Conservation (phyloP, 805 yeast genomes). For the Candida coquimbonensis region DNA sequence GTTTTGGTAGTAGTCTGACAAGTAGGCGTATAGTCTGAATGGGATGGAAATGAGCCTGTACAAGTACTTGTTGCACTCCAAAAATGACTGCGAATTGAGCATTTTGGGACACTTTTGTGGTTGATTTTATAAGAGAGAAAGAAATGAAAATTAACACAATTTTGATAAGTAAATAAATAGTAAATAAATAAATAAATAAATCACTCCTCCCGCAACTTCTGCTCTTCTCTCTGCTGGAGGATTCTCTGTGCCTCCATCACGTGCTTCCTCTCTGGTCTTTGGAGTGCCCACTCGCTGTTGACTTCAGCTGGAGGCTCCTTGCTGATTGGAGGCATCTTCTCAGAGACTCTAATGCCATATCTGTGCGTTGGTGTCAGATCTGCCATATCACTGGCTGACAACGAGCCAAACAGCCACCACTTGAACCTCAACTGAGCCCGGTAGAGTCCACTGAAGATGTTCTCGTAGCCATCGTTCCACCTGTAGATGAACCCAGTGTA, state of each 20-base stretch:
- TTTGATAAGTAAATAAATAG: background rate
- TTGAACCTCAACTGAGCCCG: conserved; percentile 51
- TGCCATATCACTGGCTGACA: conserved; percentile 52
- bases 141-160: background rate
- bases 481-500: conserved; percentile 68
- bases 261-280: conserved; percentile 66
- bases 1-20: background rate
- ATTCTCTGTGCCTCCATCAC: conserved; percentile 67
- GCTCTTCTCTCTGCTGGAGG: conserved; percentile 61
- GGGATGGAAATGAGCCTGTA: background rate
- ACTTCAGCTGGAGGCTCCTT: conserved; percentile 31
- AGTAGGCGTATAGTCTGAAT: background rate
- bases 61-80: background rate
- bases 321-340: conserved; percentile 13
- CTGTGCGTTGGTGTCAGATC: conserved; percentile 45
- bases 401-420: conserved; percentile 43
- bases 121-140: background rate
- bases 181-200: background rate
- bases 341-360: conserved; percentile 24
- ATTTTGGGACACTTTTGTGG: background rate
- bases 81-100: background rate
- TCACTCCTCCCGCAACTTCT: conserved; percentile 1
- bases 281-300: conserved; percentile 36
- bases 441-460: conserved; percentile 64
- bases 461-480: conserved; percentile 82